Base-by-base conservation (phyloP, 441 rosid species). In the Bocquillonia castaneifolia region DNA sequence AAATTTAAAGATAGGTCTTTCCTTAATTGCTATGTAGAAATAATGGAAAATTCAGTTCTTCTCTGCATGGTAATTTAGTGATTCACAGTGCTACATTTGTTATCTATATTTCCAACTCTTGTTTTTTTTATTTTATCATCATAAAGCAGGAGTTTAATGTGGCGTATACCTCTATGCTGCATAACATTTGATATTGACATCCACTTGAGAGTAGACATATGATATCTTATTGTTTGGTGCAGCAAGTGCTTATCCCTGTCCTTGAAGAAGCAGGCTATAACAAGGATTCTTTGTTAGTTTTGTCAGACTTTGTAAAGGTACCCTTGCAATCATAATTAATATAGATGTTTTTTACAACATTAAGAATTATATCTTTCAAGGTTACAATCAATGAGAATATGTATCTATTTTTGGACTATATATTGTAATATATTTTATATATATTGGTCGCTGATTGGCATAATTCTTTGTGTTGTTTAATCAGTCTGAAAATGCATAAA, bases 251-350 rank as follows among this genome's bases (percentile, higher is more conserved):
- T 79, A 79, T 77, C 75, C 86, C 77, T 74, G 87, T 91, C 50
- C 76, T 93, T 71, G 81, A 84, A 67, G 97, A 92, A 72, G 85
- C 88, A 23, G 96, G 97, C 63, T 90, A 83, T 82, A 75, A 84
- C 0, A 86, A 74, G 68, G 89, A 92, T 72, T 87, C 91, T 20
- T 85, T 75, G 71, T 80, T 91, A 50, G 77, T 74, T 40, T 68
- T 91, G 67, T 87, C 85, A 20, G 93, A 92, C 79, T 94, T 92
- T 78, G 39, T 85, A 15, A 88, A 92, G 98, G 99, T 91, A 76
- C 66, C 72, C 39, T 52, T 20, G 29, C 15, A 25, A 47, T 64
- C 34, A 7, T 23, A n/a, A 32, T 36, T 63, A 5, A 14, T 5
- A 6, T 22, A 28, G 31, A 50, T 39, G 12, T 20, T 34, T 36